Evolutionary conservation across 2,329 filamentous ascomycete genomes (phyloP), one percentile per base, ranked within the genome.

Genomic region (Apiospora phragmitis): DNA sequence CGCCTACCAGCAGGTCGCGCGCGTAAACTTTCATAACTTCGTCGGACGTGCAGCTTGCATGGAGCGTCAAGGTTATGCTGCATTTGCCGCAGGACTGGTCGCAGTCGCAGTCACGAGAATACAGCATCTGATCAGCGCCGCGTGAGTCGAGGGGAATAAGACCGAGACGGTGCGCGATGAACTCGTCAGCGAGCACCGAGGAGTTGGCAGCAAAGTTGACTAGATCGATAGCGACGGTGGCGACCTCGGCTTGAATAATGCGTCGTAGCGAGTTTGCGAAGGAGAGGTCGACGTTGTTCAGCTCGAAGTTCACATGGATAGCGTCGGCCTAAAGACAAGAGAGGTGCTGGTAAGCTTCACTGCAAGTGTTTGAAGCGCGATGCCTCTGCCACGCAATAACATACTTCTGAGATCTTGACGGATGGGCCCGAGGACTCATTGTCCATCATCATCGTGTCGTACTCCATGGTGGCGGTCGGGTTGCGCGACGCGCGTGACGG

Each of bases 111-210:
- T 98, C 95, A 78, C 95, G 93, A 67, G 93, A 92, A 84, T 97
- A 97, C 74, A 93, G 87, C 73, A 98, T 88, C 77, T 92, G 88
- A 75, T 95, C 93, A 76, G 95, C 91, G 79, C 93, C 93, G 78
- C 93, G 93, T 71, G 94, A 93, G 80, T 92, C 91, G 66, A 99
- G 89, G 0, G 96, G 96, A 70, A 98, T 91, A 65, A 98, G 90
- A 42, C 96, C 95, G 18, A 99, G 88, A 65, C 95, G 92, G 82
- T 98, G 95, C 67, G 94, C 92, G 75, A 99, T 91, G 82, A 98
- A 97, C 83, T 99, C 95, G 82, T 99, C 95, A 72, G 95, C 93
- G 18, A 98, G 90, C 5, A 98, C 95, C n/a, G 95, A 97, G 71
- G 93, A 97, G 86, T 99, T 99, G 78, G 88, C 89, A 79, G 97